A percentile compares a stretch with the other conserved stretches of the same genome.
Evolutionary conservation across 495 filamentous ascomycete genomes (phyloP).

Genomic region (Parathielavia appendiculata): DNA sequence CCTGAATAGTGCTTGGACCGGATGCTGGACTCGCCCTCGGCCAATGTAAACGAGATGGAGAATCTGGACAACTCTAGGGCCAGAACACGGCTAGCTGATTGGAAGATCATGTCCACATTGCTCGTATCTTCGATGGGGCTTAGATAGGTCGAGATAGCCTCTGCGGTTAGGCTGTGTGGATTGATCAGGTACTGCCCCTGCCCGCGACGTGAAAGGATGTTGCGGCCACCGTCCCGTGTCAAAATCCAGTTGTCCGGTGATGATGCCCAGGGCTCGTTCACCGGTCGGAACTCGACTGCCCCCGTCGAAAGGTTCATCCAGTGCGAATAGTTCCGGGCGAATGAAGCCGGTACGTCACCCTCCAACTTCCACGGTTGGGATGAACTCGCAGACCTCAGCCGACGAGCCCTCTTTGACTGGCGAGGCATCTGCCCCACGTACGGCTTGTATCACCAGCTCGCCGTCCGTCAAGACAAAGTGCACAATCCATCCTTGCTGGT

Average conservation of each 20-base stretch:
- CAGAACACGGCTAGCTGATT: neutral
- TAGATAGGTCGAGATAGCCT: slow-evolving; percentile 2
- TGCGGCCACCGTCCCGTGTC: neutral
- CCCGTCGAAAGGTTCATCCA: slow-evolving; percentile 37
- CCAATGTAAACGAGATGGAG: slow-evolving; percentile 14
- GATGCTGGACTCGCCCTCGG: slow-evolving; percentile 10
- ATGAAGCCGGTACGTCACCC: slow-evolving; percentile 41
- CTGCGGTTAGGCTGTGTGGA: slow-evolving; percentile 5
- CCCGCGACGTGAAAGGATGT: neutral
- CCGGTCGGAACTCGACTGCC: slow-evolving; percentile 48
- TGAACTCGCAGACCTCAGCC: slow-evolving; percentile 36
- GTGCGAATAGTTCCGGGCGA: slow-evolving; percentile 49
- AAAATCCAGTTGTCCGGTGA: slow-evolving; percentile 15
- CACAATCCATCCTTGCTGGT: slow-evolving; percentile 21
- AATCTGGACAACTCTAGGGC: slow-evolving; percentile 14
- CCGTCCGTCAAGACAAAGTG: slow-evolving; percentile 19
- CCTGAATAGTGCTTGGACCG: slow-evolving; percentile 29
- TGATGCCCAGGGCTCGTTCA: slow-evolving; percentile 38
- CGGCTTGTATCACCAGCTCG: slow-evolving; percentile 14
- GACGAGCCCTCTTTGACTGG: slow-evolving; percentile 16
- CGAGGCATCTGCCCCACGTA: slow-evolving; percentile 15
- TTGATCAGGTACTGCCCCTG: slow-evolving; percentile 8
- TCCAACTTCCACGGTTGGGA: slow-evolving; percentile 42
- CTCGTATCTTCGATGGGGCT: slow-evolving; percentile 6
- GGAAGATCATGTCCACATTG: slow-evolving; percentile 15